A percentile compares a stretch with the other conserved stretches of the same genome.
These are phyloP conservation scores for Cardamine resedifolia DNA, from an alignment of 345 rosid genomes.

Conservation along the genomic window DNA sequence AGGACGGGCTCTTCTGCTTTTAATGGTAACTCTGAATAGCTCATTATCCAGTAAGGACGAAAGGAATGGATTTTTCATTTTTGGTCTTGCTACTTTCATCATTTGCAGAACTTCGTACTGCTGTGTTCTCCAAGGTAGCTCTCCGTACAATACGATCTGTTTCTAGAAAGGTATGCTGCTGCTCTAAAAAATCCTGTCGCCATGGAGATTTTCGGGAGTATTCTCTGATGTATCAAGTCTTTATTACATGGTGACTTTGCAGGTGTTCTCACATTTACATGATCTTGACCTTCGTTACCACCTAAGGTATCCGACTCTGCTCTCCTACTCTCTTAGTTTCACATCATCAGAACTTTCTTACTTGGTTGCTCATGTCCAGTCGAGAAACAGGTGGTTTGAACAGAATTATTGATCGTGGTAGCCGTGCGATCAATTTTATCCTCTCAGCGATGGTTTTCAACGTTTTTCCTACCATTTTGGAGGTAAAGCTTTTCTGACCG, in stretches of 20 bases:
- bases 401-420: constrained; percentile 95
- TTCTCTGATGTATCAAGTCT: background rate
- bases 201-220: background rate
- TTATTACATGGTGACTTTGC: constrained; percentile 26
- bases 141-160: constrained; percentile 85
- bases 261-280: constrained; percentile 96
- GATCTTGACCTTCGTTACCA: constrained; percentile 90
- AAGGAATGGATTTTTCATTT: constrained; percentile 11
- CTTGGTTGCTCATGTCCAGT: constrained; percentile 47
- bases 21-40: constrained; percentile 55
- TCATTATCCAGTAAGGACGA: background rate
- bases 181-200: background rate
- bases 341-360: constrained; percentile 25
- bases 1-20: constrained; percentile 81
- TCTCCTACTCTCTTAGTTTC: constrained; percentile 10
- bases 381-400: constrained; percentile 97
- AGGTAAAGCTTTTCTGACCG: constrained; percentile 52
- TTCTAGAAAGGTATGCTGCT: constrained; percentile 73
- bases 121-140: constrained; percentile 93
- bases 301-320: constrained; percentile 59
- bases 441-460: constrained; percentile 97
- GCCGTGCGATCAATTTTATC: constrained; percentile 98
- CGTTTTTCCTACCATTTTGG: constrained; percentile 87
- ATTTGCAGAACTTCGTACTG: constrained; percentile 89
- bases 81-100: constrained; percentile 14